A percentile compares a stretch with the other conserved stretches of the same genome.
These are phyloP conservation scores for Corymbia maculata DNA, from an alignment of 345 rosid genomes.

Conservation along the genomic window DNA sequence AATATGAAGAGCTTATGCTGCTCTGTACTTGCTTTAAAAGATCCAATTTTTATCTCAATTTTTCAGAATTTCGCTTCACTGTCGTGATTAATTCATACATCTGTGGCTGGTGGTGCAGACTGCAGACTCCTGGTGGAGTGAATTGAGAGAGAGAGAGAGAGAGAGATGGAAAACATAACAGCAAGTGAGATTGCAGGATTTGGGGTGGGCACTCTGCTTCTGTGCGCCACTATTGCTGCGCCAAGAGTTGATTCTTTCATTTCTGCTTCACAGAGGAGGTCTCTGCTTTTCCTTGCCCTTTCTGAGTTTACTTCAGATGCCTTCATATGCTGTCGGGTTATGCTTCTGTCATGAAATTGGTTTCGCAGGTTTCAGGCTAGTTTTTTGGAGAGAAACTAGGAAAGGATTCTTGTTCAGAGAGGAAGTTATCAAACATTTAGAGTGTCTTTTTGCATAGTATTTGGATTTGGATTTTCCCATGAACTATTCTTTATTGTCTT, in stretches of 20 bases:
- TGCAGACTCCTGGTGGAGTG: neutral
- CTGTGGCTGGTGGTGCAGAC: neutral
- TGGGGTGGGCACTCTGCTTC: slow-evolving; percentile 16
- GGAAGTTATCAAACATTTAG: neutral
- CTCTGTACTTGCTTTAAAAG: neutral
- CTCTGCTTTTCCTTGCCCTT: neutral
- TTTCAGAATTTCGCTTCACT: neutral
- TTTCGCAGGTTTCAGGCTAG: neutral
- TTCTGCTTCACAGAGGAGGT: slow-evolving; percentile 16
- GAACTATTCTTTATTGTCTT: neutral
- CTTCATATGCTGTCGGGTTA: neutral
- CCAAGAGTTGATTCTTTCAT: slow-evolving; percentile 13
- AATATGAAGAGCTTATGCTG: neutral
- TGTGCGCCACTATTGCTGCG: slow-evolving; percentile 15
- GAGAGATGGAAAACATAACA: slow-evolving; percentile 11
- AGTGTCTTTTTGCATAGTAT: neutral
- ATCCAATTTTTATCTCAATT: neutral
- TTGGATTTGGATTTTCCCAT: neutral
- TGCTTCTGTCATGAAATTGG: neutral
- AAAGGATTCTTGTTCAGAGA: neutral
- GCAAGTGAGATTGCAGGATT: slow-evolving; percentile 15
- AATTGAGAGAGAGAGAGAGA: neutral
- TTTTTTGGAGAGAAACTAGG: neutral
- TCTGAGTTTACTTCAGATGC: neutral
- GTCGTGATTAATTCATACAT: neutral